Evolutionary conservation across 768 basidiomycete genomes (phyloP), one percentile per base, ranked within the genome.

Genomic region (Podaxis sp.): DNA sequence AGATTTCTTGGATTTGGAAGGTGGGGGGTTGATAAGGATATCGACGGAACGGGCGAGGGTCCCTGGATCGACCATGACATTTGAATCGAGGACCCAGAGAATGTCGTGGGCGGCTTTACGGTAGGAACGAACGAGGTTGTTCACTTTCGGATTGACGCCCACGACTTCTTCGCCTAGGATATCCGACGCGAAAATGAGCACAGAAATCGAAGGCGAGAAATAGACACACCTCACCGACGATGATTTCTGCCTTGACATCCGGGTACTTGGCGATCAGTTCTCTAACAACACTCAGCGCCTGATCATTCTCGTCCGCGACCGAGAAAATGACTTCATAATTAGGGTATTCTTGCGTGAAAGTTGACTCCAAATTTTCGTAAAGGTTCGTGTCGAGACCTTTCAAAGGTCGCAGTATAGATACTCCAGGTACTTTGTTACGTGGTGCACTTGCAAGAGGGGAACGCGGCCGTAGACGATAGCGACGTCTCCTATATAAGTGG

Each of bases 51-150:
- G 87, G 2, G 89, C 86, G 25, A 99, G 84, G 10, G 93, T 90
- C 14, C 88, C 88, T 0, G 88, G 80, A 48, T 85, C 84, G 23
- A 88, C 87, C 61, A 86, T 83, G 55, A 98, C 84, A 65, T 96
- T 96, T n/a, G 96, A 97, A 72, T 99, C 97, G 53, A 98, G 81
- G 32, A 98, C 90, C 95, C 95, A 99, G 53, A 98, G 76, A 52
- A 98, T 90, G 68, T 98, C 94, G 69, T 97, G 79, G 57, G 81
- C 75, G 0, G 96, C 97, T 69, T 84, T 76, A 48, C 80, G 79
- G 71, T 95, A 98, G 13, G 95, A 83, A 36, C 87, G 86, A 63
- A 95, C 81, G 50, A 99, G 87, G 73, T 98, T 98, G 77, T 98
- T 98, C 67, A 98, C 89, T 79, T 98, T 98, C 0, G 97, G 97